Evolutionary conservation across 345 rosid genomes (phyloP), one percentile per base, ranked within the genome.

Genomic region (Eucalyptus curtisii): DNA sequence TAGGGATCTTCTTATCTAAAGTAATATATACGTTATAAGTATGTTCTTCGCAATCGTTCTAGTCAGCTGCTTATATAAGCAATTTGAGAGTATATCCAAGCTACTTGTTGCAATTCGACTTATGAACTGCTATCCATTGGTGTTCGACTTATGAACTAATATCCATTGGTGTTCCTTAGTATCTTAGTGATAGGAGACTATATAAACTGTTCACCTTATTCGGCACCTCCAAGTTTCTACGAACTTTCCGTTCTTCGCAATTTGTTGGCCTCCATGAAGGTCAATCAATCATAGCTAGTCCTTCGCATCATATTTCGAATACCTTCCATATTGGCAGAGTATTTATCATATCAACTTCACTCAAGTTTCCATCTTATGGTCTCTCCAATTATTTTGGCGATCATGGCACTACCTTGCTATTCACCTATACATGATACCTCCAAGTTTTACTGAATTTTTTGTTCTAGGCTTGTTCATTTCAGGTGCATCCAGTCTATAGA

Each of bases 111-210:
- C 0, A 13, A 30, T 61, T 13, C 5, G 0, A 11, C n/a, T 61
- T 61, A 2, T 0, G 37, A 61, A 30, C 0, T 30, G 10, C 33
- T 61, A 13, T 30, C 9, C 17, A 30, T 7, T 13, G 37, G 17
- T 61, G 33, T 0, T 13, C 5, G 0, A 11, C n/a, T 61, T 61
- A 2, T 0, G 37, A 61, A 30, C 0, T 30, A 5, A 16, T 61
- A 13, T 30, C 9, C 17, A 30, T 7, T 13, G 37, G 17, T 61
- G 33, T 0, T 13, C 5, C 14, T 57, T 0, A 10, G 0, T 57
- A 25, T 57, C 64, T 57, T 4, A 30, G 14, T 30, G 15, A 61
- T 61, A n/a, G 0, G 4, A 61, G 3, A 61, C 19, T 13, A 13
- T 13, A 61, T 61, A 61, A 61, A 30, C 0, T 61, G 33, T 61